These are phyloP conservation scores for Hypoxylon sp. DNA, from an alignment of 2,329 filamentous ascomycete genomes.

Conservation along the genomic window DNA sequence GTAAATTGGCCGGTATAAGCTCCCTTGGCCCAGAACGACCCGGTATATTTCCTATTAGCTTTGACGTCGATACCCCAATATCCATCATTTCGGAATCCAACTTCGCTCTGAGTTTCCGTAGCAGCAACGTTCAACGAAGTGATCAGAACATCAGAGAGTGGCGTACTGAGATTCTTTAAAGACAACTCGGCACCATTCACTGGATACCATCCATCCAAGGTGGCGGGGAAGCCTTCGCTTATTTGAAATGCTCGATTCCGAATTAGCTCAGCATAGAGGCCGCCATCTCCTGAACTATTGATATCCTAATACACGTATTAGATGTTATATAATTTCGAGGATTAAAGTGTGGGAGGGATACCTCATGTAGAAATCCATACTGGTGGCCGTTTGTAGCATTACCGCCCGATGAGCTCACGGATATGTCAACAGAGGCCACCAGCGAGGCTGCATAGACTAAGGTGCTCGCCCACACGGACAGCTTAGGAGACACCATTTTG, in stretches of 20 bases:
- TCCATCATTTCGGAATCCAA: conserved; percentile 62
- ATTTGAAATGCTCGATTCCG: conserved; percentile 75
- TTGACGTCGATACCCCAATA: conserved; percentile 67
- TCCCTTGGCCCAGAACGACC: conserved; percentile 63
- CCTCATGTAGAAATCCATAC: conserved; percentile 57
- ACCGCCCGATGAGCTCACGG: conserved; percentile 50
- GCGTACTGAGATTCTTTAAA: conserved; percentile 55
- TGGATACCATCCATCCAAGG: conserved; percentile 56
- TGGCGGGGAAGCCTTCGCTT: conserved; percentile 52
- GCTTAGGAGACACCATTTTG: conserved; percentile 36
- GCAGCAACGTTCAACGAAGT: conserved; percentile 59
- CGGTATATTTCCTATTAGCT: conserved; percentile 54
- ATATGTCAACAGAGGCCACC: conserved; percentile 48
- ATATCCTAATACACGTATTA: conserved; percentile 59
- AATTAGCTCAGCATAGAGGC: conserved; percentile 76
- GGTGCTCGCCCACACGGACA: conserved; percentile 32
- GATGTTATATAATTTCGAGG: background rate
- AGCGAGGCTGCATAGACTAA: conserved; percentile 33
- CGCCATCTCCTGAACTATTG: conserved; percentile 75
- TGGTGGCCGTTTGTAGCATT: conserved; percentile 56
- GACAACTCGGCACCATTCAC: conserved; percentile 55
- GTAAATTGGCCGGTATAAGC: conserved; percentile 57
- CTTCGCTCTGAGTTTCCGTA: conserved; percentile 45
- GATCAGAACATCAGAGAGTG: conserved; percentile 61
- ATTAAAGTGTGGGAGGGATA: conserved; percentile 25